Percentiles rank a stretch among this genome's conserved stretches.
Conservation (phyloP, 208 protist species). For the Trypanosoma caninum region DNA sequence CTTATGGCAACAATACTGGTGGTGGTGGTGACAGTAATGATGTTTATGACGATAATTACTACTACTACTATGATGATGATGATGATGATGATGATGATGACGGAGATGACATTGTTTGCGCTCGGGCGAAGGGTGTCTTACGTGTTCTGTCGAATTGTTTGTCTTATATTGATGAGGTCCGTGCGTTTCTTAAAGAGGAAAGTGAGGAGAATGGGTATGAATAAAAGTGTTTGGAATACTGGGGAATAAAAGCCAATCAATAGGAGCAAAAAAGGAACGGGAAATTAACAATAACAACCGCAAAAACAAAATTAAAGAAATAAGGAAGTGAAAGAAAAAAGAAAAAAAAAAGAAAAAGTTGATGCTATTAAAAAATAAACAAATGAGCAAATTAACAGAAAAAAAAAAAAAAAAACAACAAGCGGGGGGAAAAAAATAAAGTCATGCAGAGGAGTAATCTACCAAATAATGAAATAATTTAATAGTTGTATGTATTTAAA, state of each 20-base stretch:
- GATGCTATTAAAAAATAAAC: not conserved
- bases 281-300: not conserved
- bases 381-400: not conserved
- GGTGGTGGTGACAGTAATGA: slow-evolving; percentile 10
- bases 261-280: not conserved
- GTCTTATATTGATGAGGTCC: slow-evolving; percentile 58
- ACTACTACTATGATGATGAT: slow-evolving; percentile 23
- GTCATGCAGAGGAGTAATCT: not conserved
- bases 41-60: no score
- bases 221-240: not conserved
- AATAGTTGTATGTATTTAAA: no score
- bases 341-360: not conserved
- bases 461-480: not conserved
- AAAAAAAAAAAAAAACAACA: slow-evolving; percentile 1
- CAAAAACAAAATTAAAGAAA: not conserved
- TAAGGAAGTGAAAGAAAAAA: not conserved
- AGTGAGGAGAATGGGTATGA: slow-evolving; percentile 3
- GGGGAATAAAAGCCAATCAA: not conserved
- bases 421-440: not conserved
- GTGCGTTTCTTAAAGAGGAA: slow-evolving; percentile 45
- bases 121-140: slow-evolving; percentile 43
- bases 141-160: slow-evolving; percentile 53
- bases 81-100: slow-evolving; percentile 14
- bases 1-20: slow-evolving; percentile 14
- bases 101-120: slow-evolving; percentile 1